phyloP scores from a whole-genome alignment of 441 rosid species.

The Gossypium trilobum region DNA sequence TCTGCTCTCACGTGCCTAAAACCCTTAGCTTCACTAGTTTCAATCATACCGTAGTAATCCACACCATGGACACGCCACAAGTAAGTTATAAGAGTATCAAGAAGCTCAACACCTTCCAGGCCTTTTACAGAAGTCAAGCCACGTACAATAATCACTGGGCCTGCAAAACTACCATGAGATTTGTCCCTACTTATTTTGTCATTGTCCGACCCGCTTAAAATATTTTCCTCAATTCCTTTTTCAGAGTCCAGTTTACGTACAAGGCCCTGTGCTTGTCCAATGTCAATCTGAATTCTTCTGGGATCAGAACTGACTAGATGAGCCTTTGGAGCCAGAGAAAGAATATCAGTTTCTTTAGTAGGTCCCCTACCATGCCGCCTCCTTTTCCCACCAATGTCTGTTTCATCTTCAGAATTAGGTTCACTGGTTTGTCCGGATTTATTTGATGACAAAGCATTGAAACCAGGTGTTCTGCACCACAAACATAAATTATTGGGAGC shows the following conservation, averaged over 20 bases:
- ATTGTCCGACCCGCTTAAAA: slow-evolving; percentile 60
- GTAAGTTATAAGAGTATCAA: slow-evolving; percentile 83
- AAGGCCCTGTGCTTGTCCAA: slow-evolving; percentile 79
- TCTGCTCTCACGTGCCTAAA: slow-evolving; percentile 77
- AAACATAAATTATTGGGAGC: slow-evolving; percentile 7
- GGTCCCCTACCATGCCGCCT: slow-evolving; percentile 50
- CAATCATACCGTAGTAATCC: slow-evolving; percentile 83
- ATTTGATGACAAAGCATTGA: slow-evolving; percentile 36
- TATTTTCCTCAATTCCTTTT: slow-evolving; percentile 63
- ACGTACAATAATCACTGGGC: slow-evolving; percentile 77
- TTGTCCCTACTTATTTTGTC: slow-evolving; percentile 66
- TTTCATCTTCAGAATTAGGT: slow-evolving; percentile 81
- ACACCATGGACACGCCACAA: slow-evolving; percentile 94
- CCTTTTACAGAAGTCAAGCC: slow-evolving; percentile 95
- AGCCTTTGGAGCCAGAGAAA: slow-evolving; percentile 76
- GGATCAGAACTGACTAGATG: slow-evolving; percentile 67
- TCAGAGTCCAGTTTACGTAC: slow-evolving; percentile 80
- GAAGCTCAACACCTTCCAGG: slow-evolving; percentile 82
- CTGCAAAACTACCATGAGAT: slow-evolving; percentile 60
- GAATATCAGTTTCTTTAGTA: slow-evolving; percentile 53
- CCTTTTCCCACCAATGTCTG: slow-evolving; percentile 56
- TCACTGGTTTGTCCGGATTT: slow-evolving; percentile 61
- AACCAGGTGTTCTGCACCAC: slow-evolving; percentile 64
- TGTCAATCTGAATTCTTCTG: slow-evolving; percentile 62
- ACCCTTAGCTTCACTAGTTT: slow-evolving; percentile 85